These are phyloP conservation scores for Sugiyamaella americana DNA, from an alignment of 805 yeast genomes.

Conservation along the genomic window DNA sequence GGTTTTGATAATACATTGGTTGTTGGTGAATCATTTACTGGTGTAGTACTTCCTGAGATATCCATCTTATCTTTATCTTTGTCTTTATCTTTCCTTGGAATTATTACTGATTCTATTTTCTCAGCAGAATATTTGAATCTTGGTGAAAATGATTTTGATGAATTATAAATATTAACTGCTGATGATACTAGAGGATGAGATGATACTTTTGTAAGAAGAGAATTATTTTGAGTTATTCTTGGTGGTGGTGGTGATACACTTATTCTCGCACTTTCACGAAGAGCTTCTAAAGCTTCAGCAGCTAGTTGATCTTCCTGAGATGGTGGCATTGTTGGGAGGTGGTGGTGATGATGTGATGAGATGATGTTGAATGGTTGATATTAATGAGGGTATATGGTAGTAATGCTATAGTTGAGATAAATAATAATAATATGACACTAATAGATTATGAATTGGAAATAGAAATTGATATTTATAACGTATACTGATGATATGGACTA, in stretches of 20 bases:
- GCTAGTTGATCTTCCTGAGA: not conserved
- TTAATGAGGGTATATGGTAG: no score
- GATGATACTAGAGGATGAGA: slow-evolving; percentile 22
- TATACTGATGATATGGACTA: no score
- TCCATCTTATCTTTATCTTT: not conserved
- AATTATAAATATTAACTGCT: slow-evolving; percentile 31
- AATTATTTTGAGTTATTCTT: not conserved
- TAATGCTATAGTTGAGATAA: no score
- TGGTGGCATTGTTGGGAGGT: no score
- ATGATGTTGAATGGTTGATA: no score
- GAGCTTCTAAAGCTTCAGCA: not conserved
- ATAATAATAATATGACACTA: no score
- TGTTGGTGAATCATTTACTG: not conserved
- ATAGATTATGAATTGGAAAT: no score
- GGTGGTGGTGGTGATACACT: not conserved
- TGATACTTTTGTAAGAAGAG: slow-evolving; percentile 18
- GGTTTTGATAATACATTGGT: not conserved
- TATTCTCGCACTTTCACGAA: not conserved
- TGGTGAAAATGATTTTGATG: slow-evolving; percentile 38
- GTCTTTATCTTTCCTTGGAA: slow-evolving; percentile 5
- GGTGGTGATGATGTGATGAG: no score
- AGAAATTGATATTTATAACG: no score
- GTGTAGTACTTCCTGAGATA: not conserved
- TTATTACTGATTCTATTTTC: slow-evolving; percentile 19
- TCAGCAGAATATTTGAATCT: slow-evolving; percentile 55